Conservation (phyloP, 2,329 filamentous ascomycete species). For the Botryotinia convoluta region DNA sequence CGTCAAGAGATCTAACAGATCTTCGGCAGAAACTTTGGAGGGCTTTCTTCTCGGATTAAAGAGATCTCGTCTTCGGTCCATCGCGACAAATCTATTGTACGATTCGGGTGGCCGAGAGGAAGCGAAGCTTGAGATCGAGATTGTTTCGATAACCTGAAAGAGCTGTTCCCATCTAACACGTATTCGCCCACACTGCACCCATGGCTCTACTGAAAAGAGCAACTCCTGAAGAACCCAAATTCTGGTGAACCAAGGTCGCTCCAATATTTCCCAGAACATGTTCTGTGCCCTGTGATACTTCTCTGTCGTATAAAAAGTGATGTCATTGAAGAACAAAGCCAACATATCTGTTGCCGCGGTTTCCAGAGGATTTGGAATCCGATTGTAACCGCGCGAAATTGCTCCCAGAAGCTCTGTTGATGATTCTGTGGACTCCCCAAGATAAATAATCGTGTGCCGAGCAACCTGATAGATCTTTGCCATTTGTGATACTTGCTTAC, state of each 20-base stretch:
- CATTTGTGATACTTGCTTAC: not conserved
- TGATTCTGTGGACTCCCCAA: not conserved
- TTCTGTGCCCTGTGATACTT: not conserved
- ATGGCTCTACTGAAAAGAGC: not conserved
- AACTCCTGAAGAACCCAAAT: not conserved
- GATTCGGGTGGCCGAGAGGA: accelerated
- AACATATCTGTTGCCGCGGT: not conserved
- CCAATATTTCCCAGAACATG: not conserved
- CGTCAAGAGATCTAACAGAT: too few species aligned
- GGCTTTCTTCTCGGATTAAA: too few species aligned
- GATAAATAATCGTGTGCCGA: not conserved
- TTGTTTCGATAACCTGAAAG: not conserved
- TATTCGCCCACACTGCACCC: not conserved
- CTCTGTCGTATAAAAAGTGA: accelerated
- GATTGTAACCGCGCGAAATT: not conserved
- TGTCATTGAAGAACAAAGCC: not conserved
- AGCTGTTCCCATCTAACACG: not conserved
- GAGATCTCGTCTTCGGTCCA: not conserved
- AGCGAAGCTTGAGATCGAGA: accelerated
- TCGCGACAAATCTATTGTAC: not conserved
- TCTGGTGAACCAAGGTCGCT: not conserved
- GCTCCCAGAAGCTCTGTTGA: not conserved
- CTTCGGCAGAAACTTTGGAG: too few species aligned
- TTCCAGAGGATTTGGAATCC: not conserved
- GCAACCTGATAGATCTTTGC: not conserved